These are phyloP conservation scores for Daldinia sp. DNA, from an alignment of 2,329 filamentous ascomycete species.

Conservation along the genomic window DNA sequence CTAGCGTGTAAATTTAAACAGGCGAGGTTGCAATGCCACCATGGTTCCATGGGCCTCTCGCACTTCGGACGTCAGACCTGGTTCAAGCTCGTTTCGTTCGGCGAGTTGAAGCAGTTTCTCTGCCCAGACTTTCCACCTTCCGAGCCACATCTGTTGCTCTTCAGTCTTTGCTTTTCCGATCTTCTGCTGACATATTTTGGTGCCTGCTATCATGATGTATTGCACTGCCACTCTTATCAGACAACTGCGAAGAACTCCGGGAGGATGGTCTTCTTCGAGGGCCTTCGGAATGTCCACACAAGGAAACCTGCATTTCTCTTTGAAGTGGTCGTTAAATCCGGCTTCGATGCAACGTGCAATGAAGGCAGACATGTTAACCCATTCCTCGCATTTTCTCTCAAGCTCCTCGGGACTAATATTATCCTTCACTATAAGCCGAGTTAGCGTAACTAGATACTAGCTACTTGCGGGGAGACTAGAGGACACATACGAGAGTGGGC, in stretches of 20 bases:
- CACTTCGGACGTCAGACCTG: slow-evolving; percentile 1
- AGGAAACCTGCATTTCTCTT: not conserved
- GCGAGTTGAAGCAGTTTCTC: slow-evolving; percentile 2
- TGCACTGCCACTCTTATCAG: slow-evolving; percentile 12
- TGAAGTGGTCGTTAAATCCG: not conserved
- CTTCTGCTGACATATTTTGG: slow-evolving; percentile 2
- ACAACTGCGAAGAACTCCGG: not conserved
- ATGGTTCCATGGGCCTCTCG: slow-evolving; percentile 1
- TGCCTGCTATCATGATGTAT: slow-evolving; percentile 5
- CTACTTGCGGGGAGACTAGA: not conserved
- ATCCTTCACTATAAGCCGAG: not conserved
- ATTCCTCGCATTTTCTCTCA: not conserved
- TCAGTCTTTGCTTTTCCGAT: not conserved
- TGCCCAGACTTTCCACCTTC: slow-evolving; percentile 10
- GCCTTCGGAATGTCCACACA: slow-evolving; percentile 3
- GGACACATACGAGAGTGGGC: not conserved
- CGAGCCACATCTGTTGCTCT: not conserved
- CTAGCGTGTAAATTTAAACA: not conserved
- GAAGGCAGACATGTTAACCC: slow-evolving; percentile 14
- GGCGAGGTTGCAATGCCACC: slow-evolving; percentile 3
- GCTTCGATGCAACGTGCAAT: slow-evolving; percentile 8
- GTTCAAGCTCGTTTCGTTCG: not conserved
- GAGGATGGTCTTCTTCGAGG: not conserved
- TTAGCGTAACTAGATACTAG: not conserved
- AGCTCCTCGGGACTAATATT: not conserved